These are phyloP conservation scores for Streptanthus diversifolius DNA, from an alignment of 345 rosid species.

Conservation along the genomic window DNA sequence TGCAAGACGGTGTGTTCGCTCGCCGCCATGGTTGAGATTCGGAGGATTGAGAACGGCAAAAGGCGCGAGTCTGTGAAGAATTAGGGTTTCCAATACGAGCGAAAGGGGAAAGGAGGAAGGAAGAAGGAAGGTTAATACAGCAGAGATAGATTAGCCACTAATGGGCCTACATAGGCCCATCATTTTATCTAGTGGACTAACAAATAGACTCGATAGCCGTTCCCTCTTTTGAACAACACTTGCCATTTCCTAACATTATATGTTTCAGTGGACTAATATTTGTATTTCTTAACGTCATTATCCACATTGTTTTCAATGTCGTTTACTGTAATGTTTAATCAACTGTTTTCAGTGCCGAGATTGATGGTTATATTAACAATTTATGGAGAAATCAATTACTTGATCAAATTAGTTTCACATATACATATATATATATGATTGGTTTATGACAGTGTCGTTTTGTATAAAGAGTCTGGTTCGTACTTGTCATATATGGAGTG, in stretches of 20 bases:
- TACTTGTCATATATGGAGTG: background rate
- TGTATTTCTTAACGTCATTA: background rate
- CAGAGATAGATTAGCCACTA: background rate
- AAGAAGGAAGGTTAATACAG: background rate
- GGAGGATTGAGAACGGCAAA: constrained; percentile 3
- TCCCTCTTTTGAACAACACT: too few species aligned
- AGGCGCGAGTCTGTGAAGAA: constrained; percentile 14
- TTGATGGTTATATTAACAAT: background rate
- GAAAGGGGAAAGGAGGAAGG: background rate
- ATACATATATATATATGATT: background rate
- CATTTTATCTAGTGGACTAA: background rate
- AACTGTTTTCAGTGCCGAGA: background rate
- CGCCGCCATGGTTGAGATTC: constrained; percentile 53
- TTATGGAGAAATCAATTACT: background rate
- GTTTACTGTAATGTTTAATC: too few species aligned
- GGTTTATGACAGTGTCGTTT: background rate
- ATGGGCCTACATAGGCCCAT: constrained; percentile 27
- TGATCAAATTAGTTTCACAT: background rate
- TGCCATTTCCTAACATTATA: background rate
- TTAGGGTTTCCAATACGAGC: constrained; percentile 34
- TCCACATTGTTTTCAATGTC: background rate
- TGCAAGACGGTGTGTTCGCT: constrained; percentile 70
- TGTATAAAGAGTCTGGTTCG: background rate
- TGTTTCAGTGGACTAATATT: background rate
- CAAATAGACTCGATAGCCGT: background rate